phyloP scores from a whole-genome alignment of 2,329 filamentous ascomycete species.

The Calonectria fujianensis region DNA sequence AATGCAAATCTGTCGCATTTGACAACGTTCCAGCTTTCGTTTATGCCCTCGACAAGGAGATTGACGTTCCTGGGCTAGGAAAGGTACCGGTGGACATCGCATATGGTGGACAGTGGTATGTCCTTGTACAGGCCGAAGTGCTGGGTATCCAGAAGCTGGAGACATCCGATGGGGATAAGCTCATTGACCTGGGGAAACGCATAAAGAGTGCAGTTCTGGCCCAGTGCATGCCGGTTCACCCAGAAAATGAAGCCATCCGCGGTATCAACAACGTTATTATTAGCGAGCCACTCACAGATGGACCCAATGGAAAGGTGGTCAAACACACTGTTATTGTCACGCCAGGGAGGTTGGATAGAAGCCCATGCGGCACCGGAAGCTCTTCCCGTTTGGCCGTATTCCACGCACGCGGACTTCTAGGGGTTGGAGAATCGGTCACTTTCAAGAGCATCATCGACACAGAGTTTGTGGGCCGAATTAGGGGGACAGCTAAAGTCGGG shows the following conservation, averaged over 20 bases:
- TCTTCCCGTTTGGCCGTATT: slow-evolving; percentile 65
- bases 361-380: slow-evolving; percentile 68
- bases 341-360: slow-evolving; percentile 66
- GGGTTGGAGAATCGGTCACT: slow-evolving; percentile 60
- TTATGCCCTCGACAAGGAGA: slow-evolving; percentile 60
- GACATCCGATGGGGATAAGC: slow-evolving; percentile 56
- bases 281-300: slow-evolving; percentile 59
- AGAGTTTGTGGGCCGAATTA: slow-evolving; percentile 63
- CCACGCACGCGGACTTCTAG: slow-evolving; percentile 63
- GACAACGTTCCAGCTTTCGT: slow-evolving; percentile 68
- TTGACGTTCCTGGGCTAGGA: slow-evolving; percentile 65
- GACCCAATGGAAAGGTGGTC: slow-evolving; percentile 55
- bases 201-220: slow-evolving; percentile 63
- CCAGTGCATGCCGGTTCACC: slow-evolving; percentile 62
- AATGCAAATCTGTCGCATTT: slow-evolving; percentile 66
- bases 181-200: slow-evolving; percentile 64
- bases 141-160: slow-evolving; percentile 59
- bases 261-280: slow-evolving; percentile 64
- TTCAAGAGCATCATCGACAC: slow-evolving; percentile 66
- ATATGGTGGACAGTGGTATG: slow-evolving; percentile 69
- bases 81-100: slow-evolving; percentile 64
- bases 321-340: slow-evolving; percentile 65
- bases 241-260: slow-evolving; percentile 63
- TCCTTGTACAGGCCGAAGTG: slow-evolving; percentile 62
- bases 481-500: slow-evolving; percentile 62